Percentiles rank a stretch among this genome's conserved stretches.
Evolutionary conservation across 2,329 filamentous ascomycete species (phyloP).

Genomic region (Microsporum canis): DNA sequence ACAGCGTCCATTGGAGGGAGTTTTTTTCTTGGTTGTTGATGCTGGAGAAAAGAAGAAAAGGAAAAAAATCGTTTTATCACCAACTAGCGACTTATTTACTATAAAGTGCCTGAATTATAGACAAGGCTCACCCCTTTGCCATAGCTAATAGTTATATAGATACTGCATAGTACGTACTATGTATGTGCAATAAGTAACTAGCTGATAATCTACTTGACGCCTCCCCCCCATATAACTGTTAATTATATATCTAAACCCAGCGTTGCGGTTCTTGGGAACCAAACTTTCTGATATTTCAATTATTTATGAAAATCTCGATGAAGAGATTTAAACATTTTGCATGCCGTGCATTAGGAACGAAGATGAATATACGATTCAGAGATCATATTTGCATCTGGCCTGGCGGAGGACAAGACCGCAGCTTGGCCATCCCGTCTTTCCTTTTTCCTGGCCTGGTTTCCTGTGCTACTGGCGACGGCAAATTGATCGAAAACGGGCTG

Average conservation of each 20-base stretch:
- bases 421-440: background rate
- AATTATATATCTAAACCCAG: background rate
- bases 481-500: background rate
- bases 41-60: background rate
- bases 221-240: too few relatives aligned
- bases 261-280: background rate
- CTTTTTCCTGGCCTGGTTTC: background rate
- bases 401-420: background rate
- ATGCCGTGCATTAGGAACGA: background rate
- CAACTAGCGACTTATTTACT: background rate
- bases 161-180: too few relatives aligned
- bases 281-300: background rate
- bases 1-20: background rate
- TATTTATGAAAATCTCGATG: background rate
- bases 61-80: background rate
- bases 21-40: background rate
- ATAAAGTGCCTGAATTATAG: background rate
- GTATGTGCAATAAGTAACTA: too few relatives aligned
- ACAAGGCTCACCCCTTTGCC: background rate
- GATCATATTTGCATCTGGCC: slow-evolving; percentile 2
- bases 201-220: too few relatives aligned
- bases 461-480: background rate
- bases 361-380: background rate
- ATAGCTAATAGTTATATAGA: background rate
- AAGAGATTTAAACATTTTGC: background rate